Percentiles rank a stretch among this genome's conserved stretches.
phyloP scores from a whole-genome alignment of 2,329 filamentous ascomycete species.

The Pseudogymnoascus verrucosus region DNA sequence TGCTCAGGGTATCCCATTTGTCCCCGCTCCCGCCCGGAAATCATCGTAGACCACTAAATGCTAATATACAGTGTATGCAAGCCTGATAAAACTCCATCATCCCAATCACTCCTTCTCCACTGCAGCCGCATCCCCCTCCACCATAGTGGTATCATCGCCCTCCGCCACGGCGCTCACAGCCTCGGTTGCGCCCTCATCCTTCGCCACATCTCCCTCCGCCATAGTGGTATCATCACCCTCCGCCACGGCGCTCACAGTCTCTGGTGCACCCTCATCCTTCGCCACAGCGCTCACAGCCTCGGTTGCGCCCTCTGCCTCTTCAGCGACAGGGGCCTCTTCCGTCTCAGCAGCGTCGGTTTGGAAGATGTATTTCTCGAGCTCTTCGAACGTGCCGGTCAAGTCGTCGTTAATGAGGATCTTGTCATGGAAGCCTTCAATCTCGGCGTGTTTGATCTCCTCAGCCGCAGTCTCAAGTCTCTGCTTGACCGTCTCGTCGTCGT shows the following conservation, averaged over 20 bases:
- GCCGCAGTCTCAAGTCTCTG: conserved; percentile 34
- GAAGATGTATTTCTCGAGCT: conserved; percentile 44
- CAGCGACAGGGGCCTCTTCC: conserved; percentile 14
- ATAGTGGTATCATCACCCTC: neutral
- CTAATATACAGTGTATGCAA: conserved; percentile 1
- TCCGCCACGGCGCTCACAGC: neutral
- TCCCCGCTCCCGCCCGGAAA: neutral
- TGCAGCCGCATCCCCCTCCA: neutral
- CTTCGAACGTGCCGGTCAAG: conserved; percentile 40
- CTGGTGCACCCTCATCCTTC: neutral
- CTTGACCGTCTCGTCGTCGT: conserved; percentile 40
- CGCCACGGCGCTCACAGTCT: neutral
- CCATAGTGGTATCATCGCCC: neutral
- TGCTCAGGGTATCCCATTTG: neutral
- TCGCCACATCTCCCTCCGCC: neutral
- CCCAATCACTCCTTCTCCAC: neutral
- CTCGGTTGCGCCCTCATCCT: neutral
- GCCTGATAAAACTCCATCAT: neutral
- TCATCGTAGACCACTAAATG: conserved; percentile 1
- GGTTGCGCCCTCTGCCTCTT: neutral
- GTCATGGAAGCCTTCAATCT: conserved; percentile 41
- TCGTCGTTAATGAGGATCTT: conserved; percentile 44
- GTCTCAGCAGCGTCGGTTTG: conserved; percentile 15
- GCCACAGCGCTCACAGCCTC: neutral
- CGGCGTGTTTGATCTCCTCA: conserved; percentile 37